Evolutionary conservation across 495 filamentous ascomycete species (phyloP).

Genomic region (Letharia lupina): DNA sequence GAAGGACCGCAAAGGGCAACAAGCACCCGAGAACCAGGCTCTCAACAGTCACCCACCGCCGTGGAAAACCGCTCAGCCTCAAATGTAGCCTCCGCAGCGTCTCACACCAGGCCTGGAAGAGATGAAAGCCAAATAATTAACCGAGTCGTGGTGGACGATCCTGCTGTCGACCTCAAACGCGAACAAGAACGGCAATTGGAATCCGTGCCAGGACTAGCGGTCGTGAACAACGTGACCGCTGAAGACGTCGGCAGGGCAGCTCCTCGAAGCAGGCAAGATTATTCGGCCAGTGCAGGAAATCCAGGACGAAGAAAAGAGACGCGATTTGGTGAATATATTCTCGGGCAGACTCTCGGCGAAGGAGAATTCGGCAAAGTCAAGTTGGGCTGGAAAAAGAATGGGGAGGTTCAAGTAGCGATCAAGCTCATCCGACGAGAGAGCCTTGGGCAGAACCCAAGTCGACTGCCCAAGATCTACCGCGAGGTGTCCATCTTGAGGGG

Average conservation of each 20-base stretch:
- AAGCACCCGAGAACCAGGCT: conserved; percentile 41
- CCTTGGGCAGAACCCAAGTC: conserved; percentile 73
- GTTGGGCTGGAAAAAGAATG: conserved; percentile 96
- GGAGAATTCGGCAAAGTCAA: conserved; percentile 99
- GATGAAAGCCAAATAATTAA: conserved; percentile 68
- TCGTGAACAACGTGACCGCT: conserved; percentile 46
- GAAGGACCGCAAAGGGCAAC: conserved; percentile 39
- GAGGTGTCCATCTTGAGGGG: conserved; percentile 86
- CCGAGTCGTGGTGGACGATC: conserved; percentile 69
- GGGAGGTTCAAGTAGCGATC: conserved; percentile 90
- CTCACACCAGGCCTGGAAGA: conserved; percentile 23
- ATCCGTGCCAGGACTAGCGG: conserved; percentile 50
- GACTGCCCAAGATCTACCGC: conserved; percentile 92
- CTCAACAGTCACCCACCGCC: conserved; percentile 30
- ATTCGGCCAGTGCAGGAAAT: conserved; percentile 40
- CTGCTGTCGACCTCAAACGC: conserved; percentile 66
- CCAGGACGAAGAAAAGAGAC: conserved; percentile 59
- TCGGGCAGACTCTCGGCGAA: conserved; percentile 95
- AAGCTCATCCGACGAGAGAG: conserved; percentile 92
- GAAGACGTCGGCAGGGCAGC: conserved; percentile 55
- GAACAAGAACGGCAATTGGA: conserved; percentile 64
- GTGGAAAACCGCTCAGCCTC: conserved; percentile 38
- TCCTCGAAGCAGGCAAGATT: conserved; percentile 70
- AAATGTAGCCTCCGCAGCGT: conserved; percentile 41
- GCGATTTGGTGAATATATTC: conserved; percentile 86